Evolutionary conservation across 805 yeast species (phyloP).

Genomic region (Ogataea methanolica): DNA sequence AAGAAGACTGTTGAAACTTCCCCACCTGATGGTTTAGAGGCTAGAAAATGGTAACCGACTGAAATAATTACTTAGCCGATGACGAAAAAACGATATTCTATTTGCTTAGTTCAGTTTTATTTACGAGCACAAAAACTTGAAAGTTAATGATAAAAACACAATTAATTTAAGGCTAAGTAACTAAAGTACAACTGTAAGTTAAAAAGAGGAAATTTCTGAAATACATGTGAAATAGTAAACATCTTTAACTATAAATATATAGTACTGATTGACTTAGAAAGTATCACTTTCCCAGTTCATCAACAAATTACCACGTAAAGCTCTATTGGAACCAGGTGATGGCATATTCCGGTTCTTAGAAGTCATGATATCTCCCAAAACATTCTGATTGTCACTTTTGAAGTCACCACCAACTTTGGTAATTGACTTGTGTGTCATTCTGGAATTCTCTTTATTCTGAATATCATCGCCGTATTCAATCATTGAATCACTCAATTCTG

Average conservation of each 20-base stretch:
- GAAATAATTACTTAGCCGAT: background rate
- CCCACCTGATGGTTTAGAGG: conserved; percentile 74
- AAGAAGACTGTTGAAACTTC: conserved; percentile 56
- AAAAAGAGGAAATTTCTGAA: background rate
- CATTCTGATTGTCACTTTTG: background rate
- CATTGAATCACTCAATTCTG: conserved; percentile 27
- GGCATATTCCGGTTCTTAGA: too few relatives aligned
- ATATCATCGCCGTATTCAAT: conserved; percentile 24
- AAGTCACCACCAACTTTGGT: background rate
- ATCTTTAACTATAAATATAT: background rate
- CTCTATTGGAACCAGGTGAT: too few relatives aligned
- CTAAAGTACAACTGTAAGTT: background rate
- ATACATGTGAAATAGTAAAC: background rate
- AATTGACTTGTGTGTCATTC: background rate
- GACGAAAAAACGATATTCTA: too few relatives aligned
- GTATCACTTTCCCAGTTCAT: conserved; percentile 21
- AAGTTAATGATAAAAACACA: background rate
- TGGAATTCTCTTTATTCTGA: conserved; percentile 2
- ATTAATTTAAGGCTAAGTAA: background rate
- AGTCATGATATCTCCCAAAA: too few relatives aligned
- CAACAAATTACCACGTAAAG: conserved; percentile 6
- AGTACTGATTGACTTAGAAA: conserved; percentile 2
- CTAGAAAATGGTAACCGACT: conserved; percentile 43
- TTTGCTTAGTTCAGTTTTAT: background rate
- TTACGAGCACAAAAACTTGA: background rate